A percentile compares a stretch with the other conserved stretches of the same genome.
Conservation (phyloP, 768 basidiomycete genomes). For the Auricularia auricula-judae region DNA sequence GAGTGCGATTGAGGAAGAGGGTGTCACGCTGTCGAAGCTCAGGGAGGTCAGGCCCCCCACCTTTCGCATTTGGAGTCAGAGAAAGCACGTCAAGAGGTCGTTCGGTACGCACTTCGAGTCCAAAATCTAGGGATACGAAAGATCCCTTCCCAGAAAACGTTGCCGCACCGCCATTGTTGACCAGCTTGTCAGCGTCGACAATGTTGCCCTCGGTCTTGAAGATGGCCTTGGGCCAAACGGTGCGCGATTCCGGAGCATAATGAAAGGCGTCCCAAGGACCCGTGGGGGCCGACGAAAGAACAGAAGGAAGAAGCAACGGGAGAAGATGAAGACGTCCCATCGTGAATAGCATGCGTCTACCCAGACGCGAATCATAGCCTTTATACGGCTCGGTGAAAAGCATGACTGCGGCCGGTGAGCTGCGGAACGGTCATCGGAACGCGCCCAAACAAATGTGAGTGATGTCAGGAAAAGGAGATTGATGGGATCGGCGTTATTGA, state of each 20-base stretch:
- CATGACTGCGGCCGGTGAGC: too few relatives aligned
- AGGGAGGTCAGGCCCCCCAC: slow-evolving; percentile 44
- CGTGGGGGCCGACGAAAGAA: slow-evolving; percentile 23
- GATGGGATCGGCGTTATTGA: too few relatives aligned
- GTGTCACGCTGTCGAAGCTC: slow-evolving; percentile 25
- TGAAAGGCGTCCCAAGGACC: slow-evolving; percentile 47
- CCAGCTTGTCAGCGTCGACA: slow-evolving; percentile 20
- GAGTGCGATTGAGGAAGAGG: slow-evolving; percentile 31
- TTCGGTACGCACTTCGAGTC: slow-evolving; percentile 31
- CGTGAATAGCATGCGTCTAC: too few relatives aligned
- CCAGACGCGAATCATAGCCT: too few relatives aligned
- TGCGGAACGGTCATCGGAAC: too few relatives aligned
- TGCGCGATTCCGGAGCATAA: slow-evolving; percentile 35
- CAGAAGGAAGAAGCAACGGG: neutral
- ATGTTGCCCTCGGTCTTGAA: slow-evolving; percentile 28
- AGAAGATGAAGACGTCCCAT: neutral
- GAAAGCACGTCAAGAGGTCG: neutral
- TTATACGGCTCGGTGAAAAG: too few relatives aligned
- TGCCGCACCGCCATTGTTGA: slow-evolving; percentile 25
- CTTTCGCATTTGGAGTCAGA: slow-evolving; percentile 16
- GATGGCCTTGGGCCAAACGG: slow-evolving; percentile 33
- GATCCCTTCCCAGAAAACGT: slow-evolving; percentile 30
- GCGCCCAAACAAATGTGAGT: too few relatives aligned
- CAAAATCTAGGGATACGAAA: slow-evolving; percentile 46
- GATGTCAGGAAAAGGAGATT: too few relatives aligned